A percentile compares a stretch with the other conserved stretches of the same genome.
These are phyloP conservation scores for Phytophthora syringae DNA, from an alignment of 352 stramenopile species.

Conservation along the genomic window DNA sequence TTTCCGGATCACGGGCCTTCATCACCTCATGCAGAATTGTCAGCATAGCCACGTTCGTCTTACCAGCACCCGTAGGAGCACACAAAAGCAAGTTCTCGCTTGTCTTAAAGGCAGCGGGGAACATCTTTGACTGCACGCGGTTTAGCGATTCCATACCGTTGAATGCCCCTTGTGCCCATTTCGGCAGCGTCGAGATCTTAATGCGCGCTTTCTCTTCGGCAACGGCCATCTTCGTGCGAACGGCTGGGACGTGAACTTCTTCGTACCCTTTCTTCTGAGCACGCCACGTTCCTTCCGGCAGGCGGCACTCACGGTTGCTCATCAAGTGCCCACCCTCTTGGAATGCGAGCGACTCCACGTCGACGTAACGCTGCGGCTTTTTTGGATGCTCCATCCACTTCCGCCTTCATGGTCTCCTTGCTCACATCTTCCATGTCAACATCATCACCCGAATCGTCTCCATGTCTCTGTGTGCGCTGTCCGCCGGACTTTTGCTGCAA, in stretches of 20 bases:
- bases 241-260: constrained; percentile 99
- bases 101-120: constrained; percentile 88
- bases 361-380: constrained; percentile 91
- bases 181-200: constrained; percentile 93
- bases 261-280: constrained; percentile 98
- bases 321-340: constrained; percentile 96
- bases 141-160: constrained; percentile 98
- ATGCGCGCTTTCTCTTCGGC: constrained; percentile 81
- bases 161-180: constrained; percentile 97
- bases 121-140: constrained; percentile 99
- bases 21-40: constrained; percentile 99
- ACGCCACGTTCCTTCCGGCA: constrained; percentile 97
- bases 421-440: constrained; percentile 57
- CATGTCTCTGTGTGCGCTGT: constrained; percentile 16
- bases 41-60: constrained; percentile 99
- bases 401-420: constrained; percentile 23
- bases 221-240: constrained; percentile 80
- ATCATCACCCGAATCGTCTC: constrained; percentile 51
- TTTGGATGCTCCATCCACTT: constrained; percentile 28
- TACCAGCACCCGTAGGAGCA: constrained; percentile 98
- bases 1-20: constrained; percentile 85
- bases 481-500: constrained; percentile 61
- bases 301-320: constrained; percentile 97
- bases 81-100: constrained; percentile 99
- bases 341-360: constrained; percentile 96